These are phyloP conservation scores for Peronospora tabacina DNA, from an alignment of 352 stramenopile species.

Conservation along the genomic window DNA sequence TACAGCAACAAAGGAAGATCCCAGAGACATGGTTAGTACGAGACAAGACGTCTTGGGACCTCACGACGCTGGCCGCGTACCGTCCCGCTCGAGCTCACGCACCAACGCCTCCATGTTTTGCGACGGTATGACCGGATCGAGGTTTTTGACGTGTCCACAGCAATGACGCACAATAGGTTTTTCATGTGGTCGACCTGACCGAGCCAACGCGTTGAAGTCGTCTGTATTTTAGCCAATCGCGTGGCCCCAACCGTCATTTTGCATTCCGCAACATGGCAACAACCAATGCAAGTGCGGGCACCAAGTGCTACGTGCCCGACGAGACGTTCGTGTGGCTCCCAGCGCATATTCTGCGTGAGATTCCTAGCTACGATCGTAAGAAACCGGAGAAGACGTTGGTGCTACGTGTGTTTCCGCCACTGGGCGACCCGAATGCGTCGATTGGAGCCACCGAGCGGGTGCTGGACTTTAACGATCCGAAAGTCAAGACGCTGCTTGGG, in stretches of 20 bases:
- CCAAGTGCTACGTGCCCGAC: slow-evolving; percentile 81
- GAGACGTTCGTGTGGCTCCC: slow-evolving; percentile 70
- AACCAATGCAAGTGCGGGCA: slow-evolving; percentile 36
- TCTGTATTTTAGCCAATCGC: not conserved
- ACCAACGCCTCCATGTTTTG: slow-evolving; percentile 61
- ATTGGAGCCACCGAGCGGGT: slow-evolving; percentile 41
- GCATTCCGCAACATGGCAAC: slow-evolving; percentile 11
- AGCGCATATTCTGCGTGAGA: slow-evolving; percentile 60
- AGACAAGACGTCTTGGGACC: not conserved
- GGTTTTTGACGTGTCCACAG: not conserved
- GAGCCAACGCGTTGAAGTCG: slow-evolving; percentile 2
- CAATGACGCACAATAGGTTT: slow-evolving; percentile 2
- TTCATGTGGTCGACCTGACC: slow-evolving; percentile 1
- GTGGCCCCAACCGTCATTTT: slow-evolving; percentile 3
- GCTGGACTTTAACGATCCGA: slow-evolving; percentile 68
- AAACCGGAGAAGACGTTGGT: slow-evolving; percentile 49
- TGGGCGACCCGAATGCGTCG: slow-evolving; percentile 10
- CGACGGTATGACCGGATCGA: slow-evolving; percentile 12
- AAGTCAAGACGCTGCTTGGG: slow-evolving; percentile 52
- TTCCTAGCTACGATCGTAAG: slow-evolving; percentile 41
- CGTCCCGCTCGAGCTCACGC: slow-evolving; percentile 65
- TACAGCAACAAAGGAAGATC: slow-evolving; percentile 13
- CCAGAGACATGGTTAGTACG: slow-evolving; percentile 4
- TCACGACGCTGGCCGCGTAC: slow-evolving; percentile 30
- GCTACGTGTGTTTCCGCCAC: slow-evolving; percentile 43